Evolutionary conservation across 805 yeast species (phyloP).

Genomic region (Brettanomyces naardenensis): DNA sequence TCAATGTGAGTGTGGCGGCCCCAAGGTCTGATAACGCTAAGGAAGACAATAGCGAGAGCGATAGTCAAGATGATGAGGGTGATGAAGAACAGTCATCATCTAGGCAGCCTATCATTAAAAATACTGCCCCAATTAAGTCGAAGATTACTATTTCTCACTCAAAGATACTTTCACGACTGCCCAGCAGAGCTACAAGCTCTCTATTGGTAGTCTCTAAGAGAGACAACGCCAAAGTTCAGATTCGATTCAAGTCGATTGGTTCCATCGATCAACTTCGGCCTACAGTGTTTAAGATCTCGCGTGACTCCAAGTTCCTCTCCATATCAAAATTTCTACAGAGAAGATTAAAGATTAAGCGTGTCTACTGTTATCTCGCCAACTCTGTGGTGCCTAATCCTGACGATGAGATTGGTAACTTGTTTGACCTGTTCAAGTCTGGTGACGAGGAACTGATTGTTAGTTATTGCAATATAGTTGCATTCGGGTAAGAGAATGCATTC

Average conservation of each 20-base stretch:
- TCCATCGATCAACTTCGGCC: slow-evolving; percentile 44
- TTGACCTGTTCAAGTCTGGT: slow-evolving; percentile 26
- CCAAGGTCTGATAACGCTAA: background rate
- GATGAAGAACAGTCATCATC: slow-evolving; percentile 3
- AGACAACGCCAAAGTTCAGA: slow-evolving; percentile 28
- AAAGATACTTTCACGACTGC: slow-evolving; percentile 16
- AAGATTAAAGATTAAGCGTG: slow-evolving; percentile 24
- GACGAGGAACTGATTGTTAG: slow-evolving; percentile 32
- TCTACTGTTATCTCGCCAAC: slow-evolving; percentile 37
- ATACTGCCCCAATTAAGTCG: slow-evolving; percentile 15
- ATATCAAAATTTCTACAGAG: slow-evolving; percentile 37
- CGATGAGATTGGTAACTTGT: slow-evolving; percentile 32
- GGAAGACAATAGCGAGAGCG: background rate
- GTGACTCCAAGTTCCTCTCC: slow-evolving; percentile 38
- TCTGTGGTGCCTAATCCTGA: slow-evolving; percentile 40
- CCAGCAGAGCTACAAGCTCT: slow-evolving; percentile 18
- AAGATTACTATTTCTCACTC: slow-evolving; percentile 26
- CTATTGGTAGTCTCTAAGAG: slow-evolving; percentile 13
- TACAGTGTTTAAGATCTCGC: slow-evolving; percentile 39
- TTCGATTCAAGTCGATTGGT: slow-evolving; percentile 56
- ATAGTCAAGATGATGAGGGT: background rate
- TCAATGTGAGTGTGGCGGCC: slow-evolving; percentile 5
- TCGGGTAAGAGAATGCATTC: slow-evolving; percentile 31
- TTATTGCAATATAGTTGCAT: slow-evolving; percentile 40
- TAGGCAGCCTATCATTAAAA: slow-evolving; percentile 8